Conservation (phyloP, 352 stramenopile genomes). For the Pseudoperonospora humuli region DNA sequence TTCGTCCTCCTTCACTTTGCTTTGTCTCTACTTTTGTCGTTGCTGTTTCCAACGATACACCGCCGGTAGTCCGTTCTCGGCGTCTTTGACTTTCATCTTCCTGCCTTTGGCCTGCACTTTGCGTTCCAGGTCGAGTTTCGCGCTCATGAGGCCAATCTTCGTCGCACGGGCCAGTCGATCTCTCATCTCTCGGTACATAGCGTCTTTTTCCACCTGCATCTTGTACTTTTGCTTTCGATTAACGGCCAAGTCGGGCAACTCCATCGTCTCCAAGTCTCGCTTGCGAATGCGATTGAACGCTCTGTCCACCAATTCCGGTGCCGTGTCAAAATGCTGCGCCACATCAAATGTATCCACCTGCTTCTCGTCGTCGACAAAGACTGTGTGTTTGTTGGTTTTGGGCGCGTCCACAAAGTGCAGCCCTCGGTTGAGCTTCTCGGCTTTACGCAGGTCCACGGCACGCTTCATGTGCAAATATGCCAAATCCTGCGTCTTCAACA, state of each 20-base stretch:
- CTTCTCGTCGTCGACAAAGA: conserved; percentile 89
- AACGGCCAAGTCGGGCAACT: conserved; percentile 24
- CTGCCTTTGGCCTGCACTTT: conserved; percentile 82
- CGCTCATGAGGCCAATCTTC: conserved; percentile 65
- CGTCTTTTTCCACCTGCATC: conserved; percentile 52
- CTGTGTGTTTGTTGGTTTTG: conserved; percentile 86
- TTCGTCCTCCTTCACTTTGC: background rate
- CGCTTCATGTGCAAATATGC: conserved; percentile 90
- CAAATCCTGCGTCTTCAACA: conserved; percentile 96
- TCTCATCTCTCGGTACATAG: conserved; percentile 57
- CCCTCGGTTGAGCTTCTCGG: conserved; percentile 64
- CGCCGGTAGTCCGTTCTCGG: conserved; percentile 53
- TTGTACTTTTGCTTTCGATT: conserved; percentile 42
- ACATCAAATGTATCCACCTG: conserved; percentile 85
- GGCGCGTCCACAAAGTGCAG: conserved; percentile 75
- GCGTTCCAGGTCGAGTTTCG: conserved; percentile 72
- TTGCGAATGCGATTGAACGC: conserved; percentile 73
- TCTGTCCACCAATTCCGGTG: conserved; percentile 56
- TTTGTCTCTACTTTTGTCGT: conserved; percentile 66
- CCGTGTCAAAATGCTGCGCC: conserved; percentile 88
- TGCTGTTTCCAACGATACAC: conserved; percentile 88
- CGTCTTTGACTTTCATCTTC: conserved; percentile 71
- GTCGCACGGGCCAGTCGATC: conserved; percentile 56
- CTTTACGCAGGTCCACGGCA: conserved; percentile 67
- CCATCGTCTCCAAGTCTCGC: conserved; percentile 38